A percentile compares a stretch with the other conserved stretches of the same genome.
Conservation (phyloP, 441 rosid species). For the Corymbia citriodora region DNA sequence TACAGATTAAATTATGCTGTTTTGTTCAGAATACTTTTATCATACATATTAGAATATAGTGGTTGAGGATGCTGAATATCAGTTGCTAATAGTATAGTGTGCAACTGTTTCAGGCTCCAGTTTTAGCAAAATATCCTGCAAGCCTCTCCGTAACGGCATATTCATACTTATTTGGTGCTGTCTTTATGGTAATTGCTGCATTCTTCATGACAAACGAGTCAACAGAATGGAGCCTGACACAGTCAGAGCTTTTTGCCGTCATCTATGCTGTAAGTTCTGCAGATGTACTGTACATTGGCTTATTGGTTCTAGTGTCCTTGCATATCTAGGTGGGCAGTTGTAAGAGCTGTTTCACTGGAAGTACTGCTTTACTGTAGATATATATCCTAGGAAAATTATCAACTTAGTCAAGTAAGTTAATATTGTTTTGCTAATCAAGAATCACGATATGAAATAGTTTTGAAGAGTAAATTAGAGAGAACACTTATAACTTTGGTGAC, state of each 20-base stretch:
- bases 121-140: constrained; percentile 82
- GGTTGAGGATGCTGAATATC: neutral
- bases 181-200: constrained; percentile 70
- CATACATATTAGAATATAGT: neutral
- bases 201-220: constrained; percentile 57
- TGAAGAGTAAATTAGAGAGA: neutral
- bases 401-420: neutral
- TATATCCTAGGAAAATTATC: neutral
- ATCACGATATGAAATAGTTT: neutral
- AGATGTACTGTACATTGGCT: neutral
- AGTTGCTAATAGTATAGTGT: neutral
- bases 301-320: neutral
- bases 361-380: neutral
- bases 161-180: constrained; percentile 79
- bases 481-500: neutral
- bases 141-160: constrained; percentile 80
- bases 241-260: constrained; percentile 74
- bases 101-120: constrained; percentile 50
- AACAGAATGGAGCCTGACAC: constrained; percentile 81
- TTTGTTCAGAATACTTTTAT: neutral
- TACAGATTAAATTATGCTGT: neutral
- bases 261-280: constrained; percentile 82
- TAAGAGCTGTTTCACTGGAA: neutral
- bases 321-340: neutral
- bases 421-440: neutral